Evolutionary conservation across 306 rosid species (phyloP), one percentile per base, ranked within the genome.

Genomic region (Geum urbanum): DNA sequence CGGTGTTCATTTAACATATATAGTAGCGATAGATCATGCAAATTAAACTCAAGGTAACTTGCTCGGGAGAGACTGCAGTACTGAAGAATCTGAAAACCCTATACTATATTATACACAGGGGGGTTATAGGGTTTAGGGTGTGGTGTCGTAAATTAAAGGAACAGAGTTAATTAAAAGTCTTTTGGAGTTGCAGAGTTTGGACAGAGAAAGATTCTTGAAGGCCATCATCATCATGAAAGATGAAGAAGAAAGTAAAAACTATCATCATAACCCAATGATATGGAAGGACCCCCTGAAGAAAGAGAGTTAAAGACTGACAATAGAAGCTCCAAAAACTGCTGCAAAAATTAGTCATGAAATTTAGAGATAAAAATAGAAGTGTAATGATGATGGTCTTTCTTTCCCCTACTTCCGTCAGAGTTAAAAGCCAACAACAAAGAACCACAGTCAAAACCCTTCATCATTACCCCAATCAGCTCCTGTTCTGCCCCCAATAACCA

Each of bases 381-480:
- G 81, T 75, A 75, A 81, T 84, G 79, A 81, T 80, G 80, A 76
- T 32, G 37, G 37, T 32, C 37, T 32, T 32, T 63, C 10, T 64
- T 74, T 59, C 72, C 80, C 72, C 75, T 1, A 69, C 75, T 72
- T 55, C 68, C 9, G 80, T 78, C 81, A 82, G 83, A 79, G 61
- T 70, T 66, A 59, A 67, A 45, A 27, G 48, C 71, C 48, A 55
- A 50, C 47, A 32, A 43, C 11, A 19, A 13, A 67, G 53, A 62
- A n/a, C 58, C 64, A 52, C 66, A 69, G 88, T 84, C 88, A 81
- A 78, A 69, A 78, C 67, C 70, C 64, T 64, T 47, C 81, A 84
- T 84, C 88, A 84, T 81, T 84, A 73, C 88, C 66, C 85, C 85
- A 84, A 84, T 84, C 88, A 75, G 79, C 76, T 80, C 43, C 50